Evolutionary conservation across 345 rosid genomes (phyloP), one percentile per base, ranked within the genome.

Genomic region (Lagerstroemia speciosa): DNA sequence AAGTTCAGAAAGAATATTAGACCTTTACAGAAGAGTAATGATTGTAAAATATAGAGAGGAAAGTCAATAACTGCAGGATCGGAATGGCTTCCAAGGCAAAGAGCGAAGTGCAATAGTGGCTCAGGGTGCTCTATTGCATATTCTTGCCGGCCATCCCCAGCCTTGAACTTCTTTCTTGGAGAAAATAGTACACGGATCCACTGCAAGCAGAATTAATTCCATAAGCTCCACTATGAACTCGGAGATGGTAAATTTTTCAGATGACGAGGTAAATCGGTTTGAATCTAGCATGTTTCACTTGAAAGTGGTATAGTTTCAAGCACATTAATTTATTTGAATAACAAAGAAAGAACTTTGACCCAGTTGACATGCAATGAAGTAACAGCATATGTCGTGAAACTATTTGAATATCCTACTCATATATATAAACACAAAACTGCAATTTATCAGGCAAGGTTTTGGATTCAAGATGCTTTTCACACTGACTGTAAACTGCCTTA

Each of bases 81-180:
- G 4, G 96, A 93, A 83, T 91, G 97, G 87, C 84, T 91, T 71
- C 97, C 97, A 31, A 91, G 85, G 69, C 94, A 77, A 67, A 93
- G 94, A 24, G 95, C 93, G 72, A 93, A 93, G 76, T 87, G 86
- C 41, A 91, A 65, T 71, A 86, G 96, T 32, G 94, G 85, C 73
- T 86, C 98, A 8, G 87, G 81, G 79, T 73, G 85, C 6, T 86
- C 82, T 37, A 87, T 77, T 64, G 82, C 86, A 78, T 86, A 91
- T 40, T 85, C 81, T 78, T 79, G 86, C 66, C 95, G 79, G 62
- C 79, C 81, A 75, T 91, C 94, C 72, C 91, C 90, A 1, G 77
- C 72, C 82, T 84, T 94, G 83, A 89, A 89, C 79, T 88, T 94
- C 58, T 79, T 69, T 71, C 58, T 89, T 36, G 97, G 83, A 74